Base-by-base conservation (phyloP, 805 yeast species). In the Candida schatavii region DNA sequence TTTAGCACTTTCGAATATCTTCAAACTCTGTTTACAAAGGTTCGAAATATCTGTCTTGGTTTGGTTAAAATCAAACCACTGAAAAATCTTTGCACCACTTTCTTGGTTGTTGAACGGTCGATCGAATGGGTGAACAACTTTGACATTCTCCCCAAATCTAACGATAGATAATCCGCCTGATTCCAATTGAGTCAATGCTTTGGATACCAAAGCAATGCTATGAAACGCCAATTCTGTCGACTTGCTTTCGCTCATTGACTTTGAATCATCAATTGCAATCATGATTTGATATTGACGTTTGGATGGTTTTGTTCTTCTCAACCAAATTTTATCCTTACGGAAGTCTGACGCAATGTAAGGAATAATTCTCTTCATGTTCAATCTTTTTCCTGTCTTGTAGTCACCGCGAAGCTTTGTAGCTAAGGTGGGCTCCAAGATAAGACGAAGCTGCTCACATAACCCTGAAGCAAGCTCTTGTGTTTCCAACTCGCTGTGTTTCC, bases 321-420 rank as follows among this genome's bases (percentile, higher is more conserved):
- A 76, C 99, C 99, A 93, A 44, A 93, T 93, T 72, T 93, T 93
- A 63, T 93, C 99, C 62, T 93, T 93, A 56, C 96, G 82, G 78
- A 88, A 93, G 56, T 89, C 96, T 29, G 96, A 87, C 0, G 99
- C 99, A 70, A 93, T 93, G 63, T 91, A 93, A 5, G 98, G 96
- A 56, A 93, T 93, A 55, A 93, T 93, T 51, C 97, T 77, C 72
- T 91, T 93, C 98, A 93, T 90, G 64, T 93, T 93, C 55, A 93
- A 77, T 51, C 99, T 76, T 62, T 93, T 93, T 62, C 99, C 99
- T 2, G 97, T 90, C 64, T 90, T 89, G 67, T 88, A 93, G 61
- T 93, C 99, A 57, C 99, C 99, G 47, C 78, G 81, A 44, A 93
- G 71, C 61, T 93, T 93, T 2, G 98, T 91, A n/a, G 97, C 95